Base-by-base conservation (phyloP, 495 filamentous ascomycete genomes). In the Endocarpon pusillum region DNA sequence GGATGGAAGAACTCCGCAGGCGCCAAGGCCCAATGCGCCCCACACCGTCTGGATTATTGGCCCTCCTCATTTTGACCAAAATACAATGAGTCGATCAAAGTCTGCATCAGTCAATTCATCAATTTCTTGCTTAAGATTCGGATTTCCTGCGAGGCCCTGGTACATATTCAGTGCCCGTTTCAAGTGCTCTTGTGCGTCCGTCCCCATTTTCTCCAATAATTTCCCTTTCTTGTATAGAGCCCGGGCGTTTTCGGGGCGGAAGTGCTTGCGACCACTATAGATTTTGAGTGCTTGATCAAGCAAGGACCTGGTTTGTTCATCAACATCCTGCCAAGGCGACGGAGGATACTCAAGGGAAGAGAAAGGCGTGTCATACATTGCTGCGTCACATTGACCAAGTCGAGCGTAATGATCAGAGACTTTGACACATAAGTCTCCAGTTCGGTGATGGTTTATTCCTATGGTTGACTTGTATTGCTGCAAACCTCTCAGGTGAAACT, bases 391-490 rank as follows among this genome's bases (percentile, higher is more conserved):
- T 22, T 35, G 11, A 2, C 37, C 17, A 8, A 37, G 3, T 5
- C 39, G 45, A 8, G 39, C 36, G 19, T 33, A 35, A 31, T 48
- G 43, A 3, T 43, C 40, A 5, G 45, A 39, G 0, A 48, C 34
- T 21, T 40, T 42, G 34, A 39, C 15, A 23, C 27, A 43, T 6
- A 26, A 16, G 21, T 43, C 21, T 17, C 23, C 43, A 4, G 44
- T 46, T 4, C 37, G 44, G 21, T 46, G 44, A 25, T 48, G 43
- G 15, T 36, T 40, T 15, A 32, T 43, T 14, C 44, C 45, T 11
- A 48, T 14, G 3, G 45, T 46, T 0, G 17, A 15, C 18, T 35
- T 34, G 26, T 34, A 46, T 16, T 43, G 43, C 4, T 19, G 17
- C 1, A 40, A 35, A 11, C 36, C 36, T 30, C 31, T 17, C 1